Evolutionary conservation across 352 stramenopile genomes (phyloP), one percentile per base, ranked within the genome.

Genomic region (Globisporangium echinulatum): DNA sequence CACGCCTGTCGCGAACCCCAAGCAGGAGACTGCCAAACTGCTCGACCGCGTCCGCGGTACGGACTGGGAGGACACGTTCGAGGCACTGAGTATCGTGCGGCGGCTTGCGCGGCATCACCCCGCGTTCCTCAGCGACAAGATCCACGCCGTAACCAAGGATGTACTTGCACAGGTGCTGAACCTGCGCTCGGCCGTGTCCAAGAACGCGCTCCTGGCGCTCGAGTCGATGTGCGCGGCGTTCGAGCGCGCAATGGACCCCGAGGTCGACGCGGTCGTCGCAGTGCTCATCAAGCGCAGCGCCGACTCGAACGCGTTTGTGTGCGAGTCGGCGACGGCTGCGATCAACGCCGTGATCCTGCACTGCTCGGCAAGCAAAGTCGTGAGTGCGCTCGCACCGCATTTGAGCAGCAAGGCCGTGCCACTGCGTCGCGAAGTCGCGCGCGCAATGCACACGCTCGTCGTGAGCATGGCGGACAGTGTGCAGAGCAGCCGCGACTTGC

Each of bases 281-380:
- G 56, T 87, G 43, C 61, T 94, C 25, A 68, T 94, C 10, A 87
- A 83, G 48, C 80, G 84, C 4, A 82, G 72, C 46, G 68, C 65
- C 2, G 82, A 94, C 58, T 87, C 82, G 7, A 94, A 90, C 38
- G 36, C 72, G 1, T 94, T 94, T 58, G 75, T 94, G 40, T 88
- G 79, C 44, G 81, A 90, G 37, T 84, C 75, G 3, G 82, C 72
- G 4, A 64, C 67, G 33, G 55, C 67, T 8, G 72, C 81, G 0
- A 58, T 93, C 11, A 59, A 77, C n/a, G 54, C 67, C 0, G 71
- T 91, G 36, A 75, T 84, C 17, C 49, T 75, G 4, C 62, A 88
- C 19, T 93, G 79, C 62, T 88, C 81, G 3, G 69, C 71, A 14
- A 47, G 49, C 6, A 71, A 74, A 8, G 72, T 87, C 6, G 68